Evolutionary conservation across 2,329 filamentous ascomycete species (phyloP).

Genomic region (Emmonsia crescens): DNA sequence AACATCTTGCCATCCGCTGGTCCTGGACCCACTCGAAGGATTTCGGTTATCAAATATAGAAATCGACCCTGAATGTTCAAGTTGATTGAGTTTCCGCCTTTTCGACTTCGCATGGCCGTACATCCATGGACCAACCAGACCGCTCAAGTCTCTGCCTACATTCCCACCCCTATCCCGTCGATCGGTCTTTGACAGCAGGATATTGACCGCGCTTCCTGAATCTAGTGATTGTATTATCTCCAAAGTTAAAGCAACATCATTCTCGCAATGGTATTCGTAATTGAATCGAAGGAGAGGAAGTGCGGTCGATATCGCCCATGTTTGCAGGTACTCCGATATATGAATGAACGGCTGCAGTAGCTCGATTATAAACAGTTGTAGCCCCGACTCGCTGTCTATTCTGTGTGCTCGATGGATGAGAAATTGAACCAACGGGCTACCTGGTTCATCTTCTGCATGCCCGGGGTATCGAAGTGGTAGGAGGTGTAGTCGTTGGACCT

Average conservation of each 20-base stretch:
- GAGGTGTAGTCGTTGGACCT: constrained; percentile 42
- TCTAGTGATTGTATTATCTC: constrained; percentile 43
- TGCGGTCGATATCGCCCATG: constrained; percentile 50
- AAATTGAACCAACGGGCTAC: constrained; percentile 45
- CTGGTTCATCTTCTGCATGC: constrained; percentile 33
- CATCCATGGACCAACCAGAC: constrained; percentile 53
- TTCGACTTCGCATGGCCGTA: constrained; percentile 47
- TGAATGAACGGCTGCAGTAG: constrained; percentile 49
- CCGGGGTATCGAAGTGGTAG: constrained; percentile 38
- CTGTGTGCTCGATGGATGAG: constrained; percentile 49
- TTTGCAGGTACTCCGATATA: constrained; percentile 41
- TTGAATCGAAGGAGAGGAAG: constrained; percentile 49
- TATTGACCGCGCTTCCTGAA: constrained; percentile 41
- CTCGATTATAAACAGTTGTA: constrained; percentile 45
- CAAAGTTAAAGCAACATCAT: constrained; percentile 35
- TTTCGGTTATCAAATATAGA: constrained; percentile 11
- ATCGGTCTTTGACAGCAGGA: constrained; percentile 39
- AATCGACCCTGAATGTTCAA: constrained; percentile 20
- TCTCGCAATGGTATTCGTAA: constrained; percentile 52
- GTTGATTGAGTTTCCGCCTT: constrained; percentile 38
- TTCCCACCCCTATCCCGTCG: constrained; percentile 26
- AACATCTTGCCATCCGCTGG: constrained; percentile 45
- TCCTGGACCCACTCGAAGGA: constrained; percentile 9
- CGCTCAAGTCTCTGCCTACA: constrained; percentile 44
- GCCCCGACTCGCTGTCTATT: constrained; percentile 49